Evolutionary conservation across 2,329 filamentous ascomycete genomes (phyloP).

Genomic region (Pseudogymnoascus sp.): DNA sequence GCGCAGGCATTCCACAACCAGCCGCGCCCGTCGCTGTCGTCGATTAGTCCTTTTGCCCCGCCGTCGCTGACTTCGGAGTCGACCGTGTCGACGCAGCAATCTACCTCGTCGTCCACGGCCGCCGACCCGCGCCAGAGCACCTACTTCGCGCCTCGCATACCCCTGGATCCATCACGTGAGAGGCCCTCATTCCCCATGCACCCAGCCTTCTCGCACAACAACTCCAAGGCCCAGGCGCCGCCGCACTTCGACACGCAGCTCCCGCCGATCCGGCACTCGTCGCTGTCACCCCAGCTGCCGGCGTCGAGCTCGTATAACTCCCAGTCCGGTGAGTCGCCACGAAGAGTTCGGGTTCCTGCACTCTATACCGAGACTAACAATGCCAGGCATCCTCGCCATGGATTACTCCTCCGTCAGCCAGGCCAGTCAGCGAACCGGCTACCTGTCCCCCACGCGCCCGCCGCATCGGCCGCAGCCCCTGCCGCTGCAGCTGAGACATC

Average conservation of each 20-base stretch:
- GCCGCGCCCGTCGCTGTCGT: conserved; percentile 20
- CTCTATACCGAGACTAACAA: not conserved
- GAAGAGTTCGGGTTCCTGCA: not conserved
- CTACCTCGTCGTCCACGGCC: conserved; percentile 19
- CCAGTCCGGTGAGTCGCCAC: not conserved
- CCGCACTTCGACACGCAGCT: conserved; percentile 22
- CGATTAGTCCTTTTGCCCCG: conserved; percentile 17
- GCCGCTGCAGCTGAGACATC: conserved; percentile 16
- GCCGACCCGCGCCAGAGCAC: conserved; percentile 19
- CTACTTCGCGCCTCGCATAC: conserved; percentile 24
- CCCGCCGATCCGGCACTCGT: conserved; percentile 21
- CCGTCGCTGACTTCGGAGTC: conserved; percentile 24
- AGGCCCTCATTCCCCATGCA: conserved; percentile 22
- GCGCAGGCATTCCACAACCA: conserved; percentile 17
- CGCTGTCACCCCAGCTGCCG: conserved; percentile 22
- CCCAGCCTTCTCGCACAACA: not conserved
- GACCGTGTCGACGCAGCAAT: conserved; percentile 16
- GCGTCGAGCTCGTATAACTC: not conserved
- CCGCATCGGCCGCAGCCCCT: conserved; percentile 8
- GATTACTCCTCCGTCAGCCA: conserved; percentile 17
- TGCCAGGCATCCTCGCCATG: not conserved
- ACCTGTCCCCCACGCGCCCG: conserved; percentile 18
- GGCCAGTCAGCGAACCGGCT: conserved; percentile 19
- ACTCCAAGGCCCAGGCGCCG: not conserved
- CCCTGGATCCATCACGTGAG: conserved; percentile 24